Percentiles rank a stretch among this genome's conserved stretches.
Evolutionary conservation across 805 yeast species (phyloP).

Genomic region (Yarrowia divulgata): DNA sequence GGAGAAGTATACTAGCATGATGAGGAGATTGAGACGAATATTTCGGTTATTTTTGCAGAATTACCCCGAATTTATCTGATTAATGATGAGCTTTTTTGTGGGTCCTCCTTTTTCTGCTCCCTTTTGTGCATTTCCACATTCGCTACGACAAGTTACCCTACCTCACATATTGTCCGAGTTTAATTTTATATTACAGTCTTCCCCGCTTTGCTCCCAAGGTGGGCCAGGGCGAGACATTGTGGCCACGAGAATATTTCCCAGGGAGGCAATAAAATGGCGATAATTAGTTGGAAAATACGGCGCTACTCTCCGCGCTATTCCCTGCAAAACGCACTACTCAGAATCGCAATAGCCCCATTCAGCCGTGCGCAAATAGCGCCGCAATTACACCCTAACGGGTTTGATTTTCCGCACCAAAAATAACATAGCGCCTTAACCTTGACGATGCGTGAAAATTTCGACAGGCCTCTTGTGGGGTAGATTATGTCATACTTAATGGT

Average conservation of each 20-base stretch:
- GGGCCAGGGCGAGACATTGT: neutral
- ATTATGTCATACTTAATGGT: neutral
- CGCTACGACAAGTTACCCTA: conserved; percentile 2
- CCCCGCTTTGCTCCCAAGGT: conserved; percentile 1
- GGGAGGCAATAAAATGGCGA: no score
- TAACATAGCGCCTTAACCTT: conserved; percentile 23
- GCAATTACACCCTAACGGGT: no score
- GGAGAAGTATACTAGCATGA: no score
- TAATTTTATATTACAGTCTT: neutral
- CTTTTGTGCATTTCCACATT: neutral
- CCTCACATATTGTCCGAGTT: neutral
- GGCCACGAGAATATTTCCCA: no score
- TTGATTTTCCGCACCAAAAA: neutral
- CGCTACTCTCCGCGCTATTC: neutral
- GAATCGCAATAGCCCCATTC: neutral
- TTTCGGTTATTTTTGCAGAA: neutral
- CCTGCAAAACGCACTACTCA: neutral
- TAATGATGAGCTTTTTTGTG: no score
- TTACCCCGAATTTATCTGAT: neutral
- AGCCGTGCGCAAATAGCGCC: neutral
- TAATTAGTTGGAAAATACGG: neutral
- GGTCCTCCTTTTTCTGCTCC: neutral
- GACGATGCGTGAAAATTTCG: neutral
- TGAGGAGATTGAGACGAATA: neutral
- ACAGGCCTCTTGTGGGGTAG: conserved; percentile 1